Percentiles rank a stretch among this genome's conserved stretches.
These are phyloP conservation scores for Aechmea fasciata DNA, from an alignment of 176 grass and related monocot genomes.

Conservation along the genomic window DNA sequence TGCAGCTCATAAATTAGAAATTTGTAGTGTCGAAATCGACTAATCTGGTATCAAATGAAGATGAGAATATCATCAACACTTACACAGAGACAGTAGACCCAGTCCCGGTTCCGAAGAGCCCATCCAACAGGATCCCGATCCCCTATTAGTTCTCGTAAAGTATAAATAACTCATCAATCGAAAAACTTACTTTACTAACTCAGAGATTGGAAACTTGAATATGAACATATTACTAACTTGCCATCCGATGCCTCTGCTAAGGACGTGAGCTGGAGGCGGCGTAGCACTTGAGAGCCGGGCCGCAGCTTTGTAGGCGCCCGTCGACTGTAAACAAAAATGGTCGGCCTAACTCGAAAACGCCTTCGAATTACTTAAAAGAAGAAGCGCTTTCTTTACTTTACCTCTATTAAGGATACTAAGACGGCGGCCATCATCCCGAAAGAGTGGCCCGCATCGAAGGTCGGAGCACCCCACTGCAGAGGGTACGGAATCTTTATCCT, in stretches of 20 bases:
- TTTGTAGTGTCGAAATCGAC: no score
- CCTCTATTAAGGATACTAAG: constrained; percentile 90
- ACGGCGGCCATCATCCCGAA: constrained; percentile 98
- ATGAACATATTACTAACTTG: constrained; percentile 38
- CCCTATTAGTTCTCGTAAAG: constrained; percentile 35
- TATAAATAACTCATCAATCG: constrained; percentile 7
- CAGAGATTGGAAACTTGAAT: constrained; percentile 11
- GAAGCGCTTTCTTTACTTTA: constrained; percentile 6
- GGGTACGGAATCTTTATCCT: constrained; percentile 98
- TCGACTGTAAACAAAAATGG: constrained; percentile 45
- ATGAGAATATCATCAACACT: constrained; percentile 9
- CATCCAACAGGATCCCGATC: constrained; percentile 73
- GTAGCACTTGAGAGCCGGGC: constrained; percentile 86
- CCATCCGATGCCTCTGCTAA: constrained; percentile 94
- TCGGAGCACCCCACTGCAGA: constrained; percentile 93
- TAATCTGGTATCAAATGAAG: no score
- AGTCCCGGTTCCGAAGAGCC: constrained; percentile 71
- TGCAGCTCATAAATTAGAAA: neutral
- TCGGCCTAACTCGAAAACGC: neutral
- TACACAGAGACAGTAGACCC: constrained; percentile 95
- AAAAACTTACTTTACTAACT: constrained; percentile 2
- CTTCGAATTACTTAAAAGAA: neutral
- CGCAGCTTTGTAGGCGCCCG: constrained; percentile 79
- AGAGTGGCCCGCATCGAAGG: constrained; percentile 81
- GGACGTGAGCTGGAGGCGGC: constrained; percentile 81